Evolutionary conservation across 176 grass and related monocot genomes (phyloP), one percentile per base, ranked within the genome.

Genomic region (Oryza officinalis): DNA sequence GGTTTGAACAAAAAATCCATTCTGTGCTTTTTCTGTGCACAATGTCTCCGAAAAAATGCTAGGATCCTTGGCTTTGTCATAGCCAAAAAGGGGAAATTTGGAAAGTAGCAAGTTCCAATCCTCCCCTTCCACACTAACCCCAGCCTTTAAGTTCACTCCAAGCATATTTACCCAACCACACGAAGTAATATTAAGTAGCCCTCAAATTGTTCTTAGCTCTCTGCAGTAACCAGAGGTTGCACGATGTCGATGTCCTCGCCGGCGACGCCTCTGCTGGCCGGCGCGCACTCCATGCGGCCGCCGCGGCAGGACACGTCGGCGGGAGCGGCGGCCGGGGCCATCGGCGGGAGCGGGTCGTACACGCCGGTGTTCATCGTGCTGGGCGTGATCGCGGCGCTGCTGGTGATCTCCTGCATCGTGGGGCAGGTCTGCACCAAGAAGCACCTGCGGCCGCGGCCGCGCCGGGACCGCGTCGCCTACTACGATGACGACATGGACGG

Each of bases 281-380:
- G 27, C 26, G 11, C 73, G 43, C 79, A 61, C 12, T 4, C 75
- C 45, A 22, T 10, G 23, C 63, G 50, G 46, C 22, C 18, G 11
- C 78, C 18, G 22, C 78, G 38, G 74, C 54, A 18, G 43, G 11
- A 32, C 31, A 37, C 66, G 22, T 10, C 18, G 37, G 13, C 63
- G 0, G 41, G 13, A 0, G 65, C 18, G 2, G 17, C 33, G 61
- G 76, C 45, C 10, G 86, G 50, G 2, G 17, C 41, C 61, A 67
- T 30, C 18, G 86, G 50, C 11, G 71, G 32, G 32, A 5, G 60
- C 13, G 86, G 88, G 35, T 87, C 94, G 45, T 91, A 85, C 86
- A 92, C 80, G 69, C 68, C 90, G 32, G 88, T 97, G 79, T 83
- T 94, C 69, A 79, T 97, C 54, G 90, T 91, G 59, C 82, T 97